phyloP scores from a whole-genome alignment of 345 rosid species.

The Gossypium arboreum region DNA sequence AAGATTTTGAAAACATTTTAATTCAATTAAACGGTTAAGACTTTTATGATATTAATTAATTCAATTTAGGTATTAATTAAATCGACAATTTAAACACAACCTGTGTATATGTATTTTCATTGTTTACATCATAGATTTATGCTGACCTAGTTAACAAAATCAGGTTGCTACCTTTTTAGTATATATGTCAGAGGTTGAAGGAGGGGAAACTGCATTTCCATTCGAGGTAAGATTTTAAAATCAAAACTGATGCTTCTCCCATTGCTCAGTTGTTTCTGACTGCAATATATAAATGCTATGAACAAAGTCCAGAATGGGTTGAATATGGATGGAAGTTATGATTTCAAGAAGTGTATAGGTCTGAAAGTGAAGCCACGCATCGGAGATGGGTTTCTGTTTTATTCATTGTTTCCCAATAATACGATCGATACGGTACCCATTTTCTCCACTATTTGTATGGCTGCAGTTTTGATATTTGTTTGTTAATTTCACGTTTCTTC shows the following conservation, averaged over 20 bases:
- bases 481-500: neutral
- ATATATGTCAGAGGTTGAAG: slow-evolving; percentile 59
- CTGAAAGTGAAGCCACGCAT: slow-evolving; percentile 52
- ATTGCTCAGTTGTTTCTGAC: neutral
- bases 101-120: too few species aligned
- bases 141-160: neutral
- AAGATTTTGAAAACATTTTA: too few species aligned
- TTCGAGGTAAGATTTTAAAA: slow-evolving; percentile 41
- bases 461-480: neutral
- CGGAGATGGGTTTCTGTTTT: slow-evolving; percentile 69
- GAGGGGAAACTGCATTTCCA: slow-evolving; percentile 74
- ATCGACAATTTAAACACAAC: too few species aligned
- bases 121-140: too few species aligned
- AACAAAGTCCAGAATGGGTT: slow-evolving; percentile 38
- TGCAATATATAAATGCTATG: neutral
- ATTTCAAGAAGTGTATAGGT: slow-evolving; percentile 47
- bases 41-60: too few species aligned
- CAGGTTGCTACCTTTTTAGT: slow-evolving; percentile 61
- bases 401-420: slow-evolving; percentile 50
- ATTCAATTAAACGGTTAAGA: too few species aligned
- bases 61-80: too few species aligned
- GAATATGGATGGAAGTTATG: slow-evolving; percentile 39
- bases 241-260: neutral
- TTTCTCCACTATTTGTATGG: neutral
- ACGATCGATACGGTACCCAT: slow-evolving; percentile 48